phyloP scores from a whole-genome alignment of 306 rosid species.

The Vigna angularis region DNA sequence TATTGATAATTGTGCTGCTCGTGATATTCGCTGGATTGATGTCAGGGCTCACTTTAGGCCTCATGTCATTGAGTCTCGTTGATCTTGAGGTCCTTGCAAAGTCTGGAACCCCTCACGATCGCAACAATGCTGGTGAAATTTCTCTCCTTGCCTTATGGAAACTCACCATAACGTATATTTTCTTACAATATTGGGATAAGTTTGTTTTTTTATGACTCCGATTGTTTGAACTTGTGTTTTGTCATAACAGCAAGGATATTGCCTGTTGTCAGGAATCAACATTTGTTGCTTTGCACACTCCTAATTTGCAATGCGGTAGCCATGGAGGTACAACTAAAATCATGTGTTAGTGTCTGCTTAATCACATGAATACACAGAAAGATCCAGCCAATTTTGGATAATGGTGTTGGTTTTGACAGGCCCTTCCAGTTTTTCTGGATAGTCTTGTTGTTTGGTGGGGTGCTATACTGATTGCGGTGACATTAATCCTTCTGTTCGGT shows the following conservation, averaged over 20 bases:
- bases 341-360: background rate
- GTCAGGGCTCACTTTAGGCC: conserved; percentile 98
- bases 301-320: conserved; percentile 94
- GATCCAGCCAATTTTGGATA: conserved; percentile 11
- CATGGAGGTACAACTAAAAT: conserved; percentile 77
- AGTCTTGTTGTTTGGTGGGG: conserved; percentile 73
- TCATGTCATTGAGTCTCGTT: conserved; percentile 94
- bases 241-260: conserved; percentile 76
- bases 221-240: conserved; percentile 22
- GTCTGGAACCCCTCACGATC: conserved; percentile 83
- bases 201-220: background rate
- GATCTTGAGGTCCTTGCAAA: conserved; percentile 96
- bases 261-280: conserved; percentile 91
- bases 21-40: conserved; percentile 84
- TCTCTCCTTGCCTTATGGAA: background rate
- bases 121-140: conserved; percentile 67
- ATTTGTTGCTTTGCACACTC: conserved; percentile 82
- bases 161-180: background rate
- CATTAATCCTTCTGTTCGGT: conserved; percentile 92
- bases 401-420: conserved; percentile 54
- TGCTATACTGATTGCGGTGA: conserved; percentile 84
- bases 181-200: background rate
- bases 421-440: conserved; percentile 93
- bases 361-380: background rate
- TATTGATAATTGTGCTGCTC: conserved; percentile 55